Conservation (phyloP, 495 filamentous ascomycete species). For the Bombardia bombarda region DNA sequence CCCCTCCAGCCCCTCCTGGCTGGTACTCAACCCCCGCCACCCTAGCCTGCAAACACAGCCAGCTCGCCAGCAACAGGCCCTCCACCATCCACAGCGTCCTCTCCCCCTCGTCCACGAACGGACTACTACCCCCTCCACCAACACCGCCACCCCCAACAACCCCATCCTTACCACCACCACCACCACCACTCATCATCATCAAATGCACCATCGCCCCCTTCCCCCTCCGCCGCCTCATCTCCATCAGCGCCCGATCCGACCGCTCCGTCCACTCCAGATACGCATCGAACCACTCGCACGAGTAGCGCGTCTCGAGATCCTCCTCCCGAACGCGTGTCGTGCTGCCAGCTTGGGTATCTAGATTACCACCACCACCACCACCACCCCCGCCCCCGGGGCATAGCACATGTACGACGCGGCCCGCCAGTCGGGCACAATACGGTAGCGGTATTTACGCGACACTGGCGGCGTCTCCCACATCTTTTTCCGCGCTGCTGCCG, state of each 20-base stretch:
- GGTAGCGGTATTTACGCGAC: slow-evolving; percentile 9
- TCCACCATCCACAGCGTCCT: slow-evolving; percentile 10
- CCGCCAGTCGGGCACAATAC: background rate
- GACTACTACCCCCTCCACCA: background rate
- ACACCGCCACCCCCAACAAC: no score
- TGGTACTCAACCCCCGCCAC: slow-evolving; percentile 12
- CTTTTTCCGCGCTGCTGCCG: no score
- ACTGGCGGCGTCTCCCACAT: no score
- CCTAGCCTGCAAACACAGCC: slow-evolving; percentile 8
- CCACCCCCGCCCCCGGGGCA: slow-evolving; percentile 1
- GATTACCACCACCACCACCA: background rate
- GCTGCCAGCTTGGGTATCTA: no score
- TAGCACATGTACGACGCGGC: slow-evolving; percentile 3
- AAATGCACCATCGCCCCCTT: no score
- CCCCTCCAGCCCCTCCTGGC: slow-evolving; percentile 1
- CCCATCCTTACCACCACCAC: no score
- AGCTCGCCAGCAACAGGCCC: slow-evolving; percentile 3
- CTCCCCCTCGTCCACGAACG: slow-evolving; percentile 8
- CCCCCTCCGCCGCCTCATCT: background rate
- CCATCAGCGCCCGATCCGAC: background rate
- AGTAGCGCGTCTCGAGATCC: slow-evolving; percentile 4
- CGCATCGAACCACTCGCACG: slow-evolving; percentile 7
- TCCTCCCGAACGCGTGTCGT: no score
- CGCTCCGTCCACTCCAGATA: slow-evolving; percentile 12
- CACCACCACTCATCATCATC: no score